Percentiles rank a stretch among this genome's conserved stretches.
phyloP scores from a whole-genome alignment of 768 basidiomycete species.

The Butyriboletus loyo region DNA sequence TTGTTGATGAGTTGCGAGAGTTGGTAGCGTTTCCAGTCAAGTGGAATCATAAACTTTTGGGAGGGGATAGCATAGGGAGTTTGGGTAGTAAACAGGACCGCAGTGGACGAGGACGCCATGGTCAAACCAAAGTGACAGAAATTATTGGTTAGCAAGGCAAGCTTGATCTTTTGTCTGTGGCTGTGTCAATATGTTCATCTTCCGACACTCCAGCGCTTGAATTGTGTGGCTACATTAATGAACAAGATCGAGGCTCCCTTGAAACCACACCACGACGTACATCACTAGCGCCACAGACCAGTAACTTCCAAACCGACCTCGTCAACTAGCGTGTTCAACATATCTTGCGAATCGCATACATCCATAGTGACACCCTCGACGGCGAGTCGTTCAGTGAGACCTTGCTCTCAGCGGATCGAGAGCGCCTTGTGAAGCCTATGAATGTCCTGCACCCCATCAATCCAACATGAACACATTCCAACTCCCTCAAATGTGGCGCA shows the following conservation, averaged over 20 bases:
- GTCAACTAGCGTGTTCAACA: too few species aligned
- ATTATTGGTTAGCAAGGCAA: neutral
- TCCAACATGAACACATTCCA: neutral
- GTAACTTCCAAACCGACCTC: neutral
- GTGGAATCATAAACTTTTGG: slow-evolving; percentile 91
- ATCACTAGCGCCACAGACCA: neutral
- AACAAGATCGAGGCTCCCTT: too few species aligned
- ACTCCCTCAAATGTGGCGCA: neutral
- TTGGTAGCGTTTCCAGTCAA: slow-evolving; percentile 90
- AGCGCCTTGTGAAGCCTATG: neutral
- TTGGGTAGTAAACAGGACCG: slow-evolving; percentile 20
- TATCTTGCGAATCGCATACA: too few species aligned
- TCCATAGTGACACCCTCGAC: neutral
- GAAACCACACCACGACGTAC: too few species aligned
- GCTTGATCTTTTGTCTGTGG: neutral
- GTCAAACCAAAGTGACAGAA: neutral
- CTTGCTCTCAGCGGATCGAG: neutral
- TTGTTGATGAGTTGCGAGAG: slow-evolving; percentile 97
- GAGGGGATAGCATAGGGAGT: slow-evolving; percentile 37
- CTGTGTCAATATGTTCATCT: neutral
- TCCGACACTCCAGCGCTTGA: neutral
- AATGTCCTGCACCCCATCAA: neutral
- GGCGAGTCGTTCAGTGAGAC: neutral
- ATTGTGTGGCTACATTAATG: too few species aligned
- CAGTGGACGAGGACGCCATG: slow-evolving; percentile 10